Evolutionary conservation across 768 basidiomycete species (phyloP).

Genomic region (Polyporus arcularius): DNA sequence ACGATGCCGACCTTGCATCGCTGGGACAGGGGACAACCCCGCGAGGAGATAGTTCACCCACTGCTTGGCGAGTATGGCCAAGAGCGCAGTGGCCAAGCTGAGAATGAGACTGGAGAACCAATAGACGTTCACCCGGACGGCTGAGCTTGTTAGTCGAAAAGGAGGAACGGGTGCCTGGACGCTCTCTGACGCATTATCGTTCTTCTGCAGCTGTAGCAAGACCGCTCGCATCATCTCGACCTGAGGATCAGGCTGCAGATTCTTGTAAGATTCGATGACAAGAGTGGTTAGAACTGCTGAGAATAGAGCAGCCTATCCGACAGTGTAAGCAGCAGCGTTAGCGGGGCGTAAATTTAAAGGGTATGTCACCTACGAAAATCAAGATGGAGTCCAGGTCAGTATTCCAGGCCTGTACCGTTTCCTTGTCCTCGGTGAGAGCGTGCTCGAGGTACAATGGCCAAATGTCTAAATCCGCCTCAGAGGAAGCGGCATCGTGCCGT

Average conservation of each 20-base stretch:
- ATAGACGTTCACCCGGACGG: constrained; percentile 41
- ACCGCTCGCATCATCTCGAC: constrained; percentile 12
- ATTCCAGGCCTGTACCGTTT: constrained; percentile 8
- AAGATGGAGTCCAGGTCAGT: constrained; percentile 16
- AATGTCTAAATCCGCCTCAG: not conserved
- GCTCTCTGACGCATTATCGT: not conserved
- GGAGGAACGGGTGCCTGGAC: not conserved
- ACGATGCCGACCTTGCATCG: constrained; percentile 43
- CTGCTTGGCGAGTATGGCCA: constrained; percentile 49
- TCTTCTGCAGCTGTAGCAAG: not conserved
- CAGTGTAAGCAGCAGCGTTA: too few relatives aligned
- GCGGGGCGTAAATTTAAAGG: too few relatives aligned
- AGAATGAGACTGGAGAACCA: constrained; percentile 43
- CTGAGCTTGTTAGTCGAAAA: constrained; percentile 26
- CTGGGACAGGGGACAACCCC: constrained; percentile 27
- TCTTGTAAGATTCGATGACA: constrained; percentile 25
- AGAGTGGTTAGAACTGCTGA: constrained; percentile 33
- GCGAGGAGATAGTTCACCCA: constrained; percentile 43
- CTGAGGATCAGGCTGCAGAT: constrained; percentile 23
- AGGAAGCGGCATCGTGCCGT: too few relatives aligned
- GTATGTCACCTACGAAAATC: constrained; percentile 12
- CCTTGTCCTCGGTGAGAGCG: not conserved
- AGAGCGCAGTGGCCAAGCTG: constrained; percentile 44
- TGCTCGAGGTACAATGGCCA: constrained; percentile 5
- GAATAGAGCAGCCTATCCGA: constrained; percentile 32